phyloP scores from a whole-genome alignment of 2,329 filamentous ascomycete genomes.

The Cladophialophora psammophila region DNA sequence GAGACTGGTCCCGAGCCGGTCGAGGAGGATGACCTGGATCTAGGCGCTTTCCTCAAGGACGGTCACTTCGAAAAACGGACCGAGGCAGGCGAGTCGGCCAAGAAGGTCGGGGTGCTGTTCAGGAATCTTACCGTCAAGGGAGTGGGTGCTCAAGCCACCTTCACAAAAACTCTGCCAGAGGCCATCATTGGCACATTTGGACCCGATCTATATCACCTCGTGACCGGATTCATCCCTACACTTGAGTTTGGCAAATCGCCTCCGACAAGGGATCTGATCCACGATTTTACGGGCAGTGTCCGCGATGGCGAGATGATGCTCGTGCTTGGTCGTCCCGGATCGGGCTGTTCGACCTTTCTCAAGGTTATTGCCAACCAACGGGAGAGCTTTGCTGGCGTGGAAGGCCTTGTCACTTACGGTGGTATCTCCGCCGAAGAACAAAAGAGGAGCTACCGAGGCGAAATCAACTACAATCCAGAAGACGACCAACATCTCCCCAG shows the following conservation, averaged over 20 bases:
- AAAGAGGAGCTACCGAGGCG: constrained; percentile 72
- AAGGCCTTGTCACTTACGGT: constrained; percentile 75
- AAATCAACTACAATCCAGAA: constrained; percentile 80
- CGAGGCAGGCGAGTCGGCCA: constrained; percentile 68
- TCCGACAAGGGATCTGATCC: constrained; percentile 64
- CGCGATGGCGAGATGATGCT: constrained; percentile 76
- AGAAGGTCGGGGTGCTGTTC: constrained; percentile 80
- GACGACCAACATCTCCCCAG: constrained; percentile 78
- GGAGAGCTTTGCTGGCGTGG: constrained; percentile 68
- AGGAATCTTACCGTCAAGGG: constrained; percentile 79
- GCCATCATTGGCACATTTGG: constrained; percentile 81
- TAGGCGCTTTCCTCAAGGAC: constrained; percentile 74
- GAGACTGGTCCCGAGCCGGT: constrained; percentile 44
- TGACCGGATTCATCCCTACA: constrained; percentile 63
- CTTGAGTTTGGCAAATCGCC: constrained; percentile 57
- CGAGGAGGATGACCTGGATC: constrained; percentile 64
- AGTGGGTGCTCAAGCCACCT: constrained; percentile 69
- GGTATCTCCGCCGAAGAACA: constrained; percentile 73
- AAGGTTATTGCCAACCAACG: constrained; percentile 77
- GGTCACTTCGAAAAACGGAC: constrained; percentile 78
- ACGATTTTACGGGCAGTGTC: constrained; percentile 72
- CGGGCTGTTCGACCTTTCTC: constrained; percentile 78
- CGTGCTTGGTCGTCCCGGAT: constrained; percentile 74
- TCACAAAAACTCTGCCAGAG: constrained; percentile 75
- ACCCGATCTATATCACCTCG: constrained; percentile 74